Percentiles rank a stretch among this genome's conserved stretches.
These are phyloP conservation scores for Sordariomycetes sp. DNA, from an alignment of 2,329 filamentous ascomycete species.

Conservation along the genomic window DNA sequence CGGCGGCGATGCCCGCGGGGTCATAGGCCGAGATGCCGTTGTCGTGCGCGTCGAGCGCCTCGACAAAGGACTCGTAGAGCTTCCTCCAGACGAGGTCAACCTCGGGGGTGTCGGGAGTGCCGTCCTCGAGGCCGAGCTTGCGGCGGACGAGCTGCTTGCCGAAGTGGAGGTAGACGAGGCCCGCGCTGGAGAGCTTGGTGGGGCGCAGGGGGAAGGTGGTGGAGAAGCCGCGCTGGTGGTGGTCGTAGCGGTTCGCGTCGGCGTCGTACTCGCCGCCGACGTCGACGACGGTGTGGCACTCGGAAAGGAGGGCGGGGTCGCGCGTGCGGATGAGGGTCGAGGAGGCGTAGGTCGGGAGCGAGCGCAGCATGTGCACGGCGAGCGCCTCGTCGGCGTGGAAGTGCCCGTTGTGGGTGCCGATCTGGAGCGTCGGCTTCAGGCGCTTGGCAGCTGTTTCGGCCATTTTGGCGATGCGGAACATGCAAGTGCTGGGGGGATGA, in stretches of 20 bases:
- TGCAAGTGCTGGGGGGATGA: background rate
- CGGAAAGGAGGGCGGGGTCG: conserved; percentile 62
- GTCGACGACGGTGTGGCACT: conserved; percentile 91
- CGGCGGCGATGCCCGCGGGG: conserved; percentile 49
- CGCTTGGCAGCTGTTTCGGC: conserved; percentile 4
- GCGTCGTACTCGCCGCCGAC: conserved; percentile 93
- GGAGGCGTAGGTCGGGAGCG: conserved; percentile 66
- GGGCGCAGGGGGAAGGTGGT: conserved; percentile 70
- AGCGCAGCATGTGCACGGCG: conserved; percentile 88
- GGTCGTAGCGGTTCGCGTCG: conserved; percentile 69
- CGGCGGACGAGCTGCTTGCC: conserved; percentile 69
- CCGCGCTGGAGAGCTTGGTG: conserved; percentile 89
- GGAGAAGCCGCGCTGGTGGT: conserved; percentile 87
- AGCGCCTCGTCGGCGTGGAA: conserved; percentile 98
- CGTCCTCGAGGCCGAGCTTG: conserved; percentile 33
- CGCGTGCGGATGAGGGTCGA: conserved; percentile 75
- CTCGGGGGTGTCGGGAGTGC: conserved; percentile 48
- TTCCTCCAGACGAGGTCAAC: conserved; percentile 72
- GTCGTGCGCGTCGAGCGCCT: conserved; percentile 94
- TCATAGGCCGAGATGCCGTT: conserved; percentile 86
- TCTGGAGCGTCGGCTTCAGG: conserved; percentile 25
- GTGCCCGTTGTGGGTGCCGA: conserved; percentile 95
- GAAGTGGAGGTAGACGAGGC: conserved; percentile 92
- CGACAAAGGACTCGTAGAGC: conserved; percentile 85
- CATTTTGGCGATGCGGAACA: conserved; percentile 5